phyloP scores from a whole-genome alignment of 805 yeast species.

The Trichomonascus vanleenenianus region DNA sequence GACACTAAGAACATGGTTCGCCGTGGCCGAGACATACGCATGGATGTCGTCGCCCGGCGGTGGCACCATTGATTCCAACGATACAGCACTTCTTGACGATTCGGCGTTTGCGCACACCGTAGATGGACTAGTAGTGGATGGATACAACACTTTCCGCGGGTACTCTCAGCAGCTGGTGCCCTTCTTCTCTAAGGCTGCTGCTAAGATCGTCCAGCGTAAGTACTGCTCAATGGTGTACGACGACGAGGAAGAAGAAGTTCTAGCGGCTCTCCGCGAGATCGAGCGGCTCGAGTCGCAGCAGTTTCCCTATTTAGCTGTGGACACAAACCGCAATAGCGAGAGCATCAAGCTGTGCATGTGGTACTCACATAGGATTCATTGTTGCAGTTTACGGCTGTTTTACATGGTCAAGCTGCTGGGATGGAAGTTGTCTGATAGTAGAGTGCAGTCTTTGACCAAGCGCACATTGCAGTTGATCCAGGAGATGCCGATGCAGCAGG shows the following conservation, averaged over 20 bases:
- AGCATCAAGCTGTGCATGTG: constrained; percentile 8
- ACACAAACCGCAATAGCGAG: not conserved
- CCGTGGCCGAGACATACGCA: constrained; percentile 14
- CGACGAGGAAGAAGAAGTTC: not conserved
- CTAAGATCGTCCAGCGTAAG: constrained; percentile 1
- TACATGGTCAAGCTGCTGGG: constrained; percentile 6
- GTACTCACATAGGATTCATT: constrained; percentile 9
- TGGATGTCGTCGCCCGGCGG: constrained; percentile 17
- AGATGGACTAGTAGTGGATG: constrained; percentile 11
- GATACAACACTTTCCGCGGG: constrained; percentile 15
- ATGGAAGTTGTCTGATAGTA: not conserved
- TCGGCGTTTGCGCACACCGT: constrained; percentile 4
- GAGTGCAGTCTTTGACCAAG: constrained; percentile 6
- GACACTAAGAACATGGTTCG: constrained; percentile 13
- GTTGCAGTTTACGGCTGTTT: constrained; percentile 10
- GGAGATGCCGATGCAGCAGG: constrained; percentile 8
- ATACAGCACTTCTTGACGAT: constrained; percentile 10
- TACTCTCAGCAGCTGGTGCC: constrained; percentile 11
- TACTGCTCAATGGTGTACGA: not conserved
- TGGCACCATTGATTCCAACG: constrained; percentile 4
- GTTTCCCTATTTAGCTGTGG: constrained; percentile 2
- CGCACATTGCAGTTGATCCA: constrained; percentile 3
- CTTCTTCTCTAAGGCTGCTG: constrained; percentile 6
- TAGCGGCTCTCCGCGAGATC: constrained; percentile 1
- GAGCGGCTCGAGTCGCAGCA: constrained; percentile 5